Evolutionary conservation across 2,329 filamentous ascomycete genomes (phyloP), one percentile per base, ranked within the genome.

Genomic region (Magnaporthiopsis poae): DNA sequence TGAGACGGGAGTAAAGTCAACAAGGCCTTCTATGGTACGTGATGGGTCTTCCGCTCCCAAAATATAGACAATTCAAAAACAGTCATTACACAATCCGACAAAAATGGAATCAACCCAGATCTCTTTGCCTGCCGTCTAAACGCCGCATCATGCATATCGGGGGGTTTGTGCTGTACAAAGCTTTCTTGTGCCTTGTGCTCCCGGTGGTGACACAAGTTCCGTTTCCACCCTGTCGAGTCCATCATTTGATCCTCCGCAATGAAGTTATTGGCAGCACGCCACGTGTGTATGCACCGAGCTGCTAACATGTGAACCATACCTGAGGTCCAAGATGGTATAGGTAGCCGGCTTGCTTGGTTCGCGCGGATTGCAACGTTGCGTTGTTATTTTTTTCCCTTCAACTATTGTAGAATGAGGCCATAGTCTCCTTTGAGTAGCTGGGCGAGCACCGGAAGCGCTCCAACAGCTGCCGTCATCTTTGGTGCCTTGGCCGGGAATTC

Each of bases 401-500:
- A 18, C 31, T 61, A 36, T 62, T 62, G 33, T 36, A 87, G 73
- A 65, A 79, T 75, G 65, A 87, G 69, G 0, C 85, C 84, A 8
- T 77, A 77, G 68, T 84, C 80, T 59, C 76, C 76, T 68, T 78
- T 79, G n/a, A 87, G 74, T 15, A 85, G 76, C 68, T 85, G 70
- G 2, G 80, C 84, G 61, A 87, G 72, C 0, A 86, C 83, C 66
- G 78, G 75, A 61, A 88, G 73, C 5, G 83, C 82, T 59, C 79
- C 79, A 1, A 82, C 82, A 1, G 82, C 84, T 0, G 80, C 75
- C 1, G 80, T 81, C 65, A 81, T 79, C 27, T 78, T 75, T 2
- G 79, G 76, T 0, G 81, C 82, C 66, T 79, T 81, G 33, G 78
- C 78, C 0, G 91, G 92, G 63, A 95, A 88, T 15, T 91, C 88